A percentile compares a stretch with the other conserved stretches of the same genome.
phyloP scores from a whole-genome alignment of 495 filamentous ascomycete species.

The Hapsidospora chrysogenum region DNA sequence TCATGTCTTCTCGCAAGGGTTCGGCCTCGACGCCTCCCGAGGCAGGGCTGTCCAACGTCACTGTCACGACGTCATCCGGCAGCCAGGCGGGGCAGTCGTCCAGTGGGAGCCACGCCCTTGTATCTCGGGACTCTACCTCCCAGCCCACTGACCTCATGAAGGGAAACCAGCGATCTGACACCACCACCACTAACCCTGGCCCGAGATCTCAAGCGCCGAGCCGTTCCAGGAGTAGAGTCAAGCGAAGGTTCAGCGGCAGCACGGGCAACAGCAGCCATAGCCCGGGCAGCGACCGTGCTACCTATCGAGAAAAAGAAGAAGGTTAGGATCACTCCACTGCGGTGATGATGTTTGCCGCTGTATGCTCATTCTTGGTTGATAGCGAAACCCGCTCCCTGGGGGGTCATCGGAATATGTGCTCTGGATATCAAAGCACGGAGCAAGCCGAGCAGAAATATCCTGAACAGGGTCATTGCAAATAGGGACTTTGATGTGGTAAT shows the following conservation, averaged over 20 bases:
- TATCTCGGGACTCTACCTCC: conserved; percentile 20
- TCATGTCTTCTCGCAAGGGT: conserved; percentile 22
- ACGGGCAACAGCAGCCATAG: conserved; percentile 57
- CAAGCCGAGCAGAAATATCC: conserved; percentile 88
- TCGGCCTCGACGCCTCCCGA: conserved; percentile 23
- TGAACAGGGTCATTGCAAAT: conserved; percentile 77
- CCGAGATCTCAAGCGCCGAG: conserved; percentile 18
- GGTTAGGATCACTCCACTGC: neutral
- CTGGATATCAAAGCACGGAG: conserved; percentile 90
- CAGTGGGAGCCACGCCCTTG: conserved; percentile 20
- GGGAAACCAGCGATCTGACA: conserved; percentile 7
- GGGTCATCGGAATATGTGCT: conserved; percentile 80
- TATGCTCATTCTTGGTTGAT: too few relatives aligned
- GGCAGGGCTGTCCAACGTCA: conserved; percentile 33
- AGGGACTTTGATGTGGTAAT: conserved; percentile 92
- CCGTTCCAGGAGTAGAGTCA: conserved; percentile 55
- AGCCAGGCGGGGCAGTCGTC: conserved; percentile 13
- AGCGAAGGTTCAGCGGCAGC: conserved; percentile 59
- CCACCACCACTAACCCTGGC: conserved; percentile 2
- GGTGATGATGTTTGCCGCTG: neutral
- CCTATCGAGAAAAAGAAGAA: conserved; percentile 30
- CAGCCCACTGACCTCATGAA: conserved; percentile 18
- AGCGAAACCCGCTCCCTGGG: conserved; percentile 32
- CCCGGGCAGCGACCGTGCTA: conserved; percentile 37
- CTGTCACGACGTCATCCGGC: conserved; percentile 33